Base-by-base conservation (phyloP, 75 land plant genomes). In the Cryptomeria japonica region DNA sequence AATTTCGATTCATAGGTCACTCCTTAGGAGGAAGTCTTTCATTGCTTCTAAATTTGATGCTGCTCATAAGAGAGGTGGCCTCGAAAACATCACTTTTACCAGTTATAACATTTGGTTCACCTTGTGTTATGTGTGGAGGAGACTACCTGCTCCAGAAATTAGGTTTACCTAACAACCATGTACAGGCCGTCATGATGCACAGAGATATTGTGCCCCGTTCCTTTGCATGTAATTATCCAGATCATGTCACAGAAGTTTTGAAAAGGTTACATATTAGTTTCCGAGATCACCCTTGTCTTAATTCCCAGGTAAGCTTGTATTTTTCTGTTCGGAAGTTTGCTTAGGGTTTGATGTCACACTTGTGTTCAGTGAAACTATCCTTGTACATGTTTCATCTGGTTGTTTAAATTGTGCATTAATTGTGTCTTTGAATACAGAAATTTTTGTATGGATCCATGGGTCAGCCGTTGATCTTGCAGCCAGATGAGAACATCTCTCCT, bases 1-100 rank as follows among this genome's bases (percentile, higher is more conserved):
- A 89, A 70, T 61, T 97, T 51, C 91, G 91, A 42, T 97, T 97
- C 90, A 91, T 93, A 8, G 99, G 99, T 10, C 99, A 97, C 89
- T 97, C 99, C 3, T 90, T 97, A 13, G 99, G 99, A 19, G 99
- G 99, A 1, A 97, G 99, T 88, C 92, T 97, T 10, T 92, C 93
- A 14, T 87, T 93, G 41, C 55, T 51, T 51, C 55, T 51, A 51
- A 51, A 51, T 51, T 51, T 51, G 55, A 51, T 51, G 55, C 55
- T 51, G 55, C 16, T 51, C 15, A 51, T 51, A 51, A 51, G 55
- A 51, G 82, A 88, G 31, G 91, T 89, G 32, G 88, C 94, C 42
- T 89, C 88, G 36, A 78, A 86, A 25, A 84, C 88, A 22, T 64
- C 88, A 38, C 73, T 96, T 34, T 83, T 88, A 13, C 94, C 94